phyloP scores from a whole-genome alignment of 2,329 filamentous ascomycete species.

The Cladophialophora bantiana region DNA sequence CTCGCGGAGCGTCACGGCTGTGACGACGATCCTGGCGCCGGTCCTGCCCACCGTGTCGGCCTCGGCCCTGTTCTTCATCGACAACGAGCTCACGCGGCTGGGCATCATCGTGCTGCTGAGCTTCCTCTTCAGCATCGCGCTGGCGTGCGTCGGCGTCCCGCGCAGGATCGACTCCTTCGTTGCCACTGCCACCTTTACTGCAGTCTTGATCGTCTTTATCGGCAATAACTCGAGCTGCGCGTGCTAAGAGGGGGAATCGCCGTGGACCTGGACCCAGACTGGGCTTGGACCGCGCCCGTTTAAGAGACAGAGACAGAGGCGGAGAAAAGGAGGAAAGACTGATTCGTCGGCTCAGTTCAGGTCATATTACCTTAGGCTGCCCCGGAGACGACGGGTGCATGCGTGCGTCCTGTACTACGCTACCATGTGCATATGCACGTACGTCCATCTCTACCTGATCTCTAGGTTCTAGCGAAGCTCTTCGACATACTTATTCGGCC shows the following conservation, averaged over 20 bases:
- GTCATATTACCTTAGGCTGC: too few species aligned
- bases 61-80: conserved; percentile 43
- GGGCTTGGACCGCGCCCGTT: too few species aligned
- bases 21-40: conserved; percentile 43
- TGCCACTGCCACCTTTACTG: conserved; percentile 42
- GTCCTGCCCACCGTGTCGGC: conserved; percentile 43
- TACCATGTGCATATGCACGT: too few species aligned
- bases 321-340: too few species aligned
- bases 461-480: too few species aligned
- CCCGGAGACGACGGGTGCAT: too few species aligned
- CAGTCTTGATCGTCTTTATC: conserved; percentile 30
- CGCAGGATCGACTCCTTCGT: conserved; percentile 44
- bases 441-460: too few species aligned
- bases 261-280: neutral
- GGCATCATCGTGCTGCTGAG: conserved; percentile 41
- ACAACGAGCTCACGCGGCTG: conserved; percentile 38
- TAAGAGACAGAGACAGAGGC: too few species aligned
- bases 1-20: conserved; percentile 27
- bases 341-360: too few species aligned
- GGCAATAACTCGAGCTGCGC: conserved; percentile 4
- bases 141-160: conserved; percentile 41
- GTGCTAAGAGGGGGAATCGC: neutral
- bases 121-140: conserved; percentile 39
- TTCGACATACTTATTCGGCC: too few species aligned
- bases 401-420: too few species aligned